Percentiles rank a stretch among this genome's conserved stretches.
Conservation (phyloP, 2,329 filamentous ascomycete species). For the Penicillium rolfsii region DNA sequence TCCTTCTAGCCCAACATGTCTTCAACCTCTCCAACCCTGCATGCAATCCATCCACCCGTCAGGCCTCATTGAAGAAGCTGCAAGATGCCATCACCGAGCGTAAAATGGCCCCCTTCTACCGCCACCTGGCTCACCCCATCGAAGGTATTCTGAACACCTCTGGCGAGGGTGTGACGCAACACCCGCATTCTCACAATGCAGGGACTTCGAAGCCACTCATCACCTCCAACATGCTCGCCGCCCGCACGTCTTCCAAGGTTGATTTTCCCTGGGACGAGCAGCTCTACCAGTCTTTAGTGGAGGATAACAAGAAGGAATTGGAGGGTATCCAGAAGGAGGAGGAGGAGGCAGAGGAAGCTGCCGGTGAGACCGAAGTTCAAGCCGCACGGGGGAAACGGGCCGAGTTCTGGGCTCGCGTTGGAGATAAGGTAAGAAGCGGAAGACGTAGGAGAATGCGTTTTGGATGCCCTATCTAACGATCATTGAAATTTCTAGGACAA, state of each 20-base stretch:
- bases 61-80: constrained; percentile 62
- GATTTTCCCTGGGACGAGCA: constrained; percentile 88
- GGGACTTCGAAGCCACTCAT: constrained; percentile 56
- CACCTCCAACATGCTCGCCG: constrained; percentile 74
- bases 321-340: constrained; percentile 80
- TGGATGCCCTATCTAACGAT: constrained; percentile 2
- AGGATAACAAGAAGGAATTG: constrained; percentile 77
- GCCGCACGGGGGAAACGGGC: constrained; percentile 91
- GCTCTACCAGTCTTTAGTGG: constrained; percentile 75
- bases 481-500: constrained; percentile 68
- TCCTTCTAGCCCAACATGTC: constrained; percentile 67
- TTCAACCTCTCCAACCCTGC: constrained; percentile 68
- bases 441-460: neutral
- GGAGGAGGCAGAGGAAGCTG: constrained; percentile 93
- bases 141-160: constrained; percentile 78
- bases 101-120: constrained; percentile 70
- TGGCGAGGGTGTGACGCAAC: constrained; percentile 64
- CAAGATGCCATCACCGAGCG: constrained; percentile 66
- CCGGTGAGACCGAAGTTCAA: constrained; percentile 92
- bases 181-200: constrained; percentile 48
- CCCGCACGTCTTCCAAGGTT: constrained; percentile 66
- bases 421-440: constrained; percentile 75
- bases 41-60: constrained; percentile 56
- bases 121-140: constrained; percentile 65
- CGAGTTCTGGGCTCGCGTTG: constrained; percentile 93